phyloP scores from a whole-genome alignment of 164 flowering plant genomes.

The Aristolochia fimbriata region DNA sequence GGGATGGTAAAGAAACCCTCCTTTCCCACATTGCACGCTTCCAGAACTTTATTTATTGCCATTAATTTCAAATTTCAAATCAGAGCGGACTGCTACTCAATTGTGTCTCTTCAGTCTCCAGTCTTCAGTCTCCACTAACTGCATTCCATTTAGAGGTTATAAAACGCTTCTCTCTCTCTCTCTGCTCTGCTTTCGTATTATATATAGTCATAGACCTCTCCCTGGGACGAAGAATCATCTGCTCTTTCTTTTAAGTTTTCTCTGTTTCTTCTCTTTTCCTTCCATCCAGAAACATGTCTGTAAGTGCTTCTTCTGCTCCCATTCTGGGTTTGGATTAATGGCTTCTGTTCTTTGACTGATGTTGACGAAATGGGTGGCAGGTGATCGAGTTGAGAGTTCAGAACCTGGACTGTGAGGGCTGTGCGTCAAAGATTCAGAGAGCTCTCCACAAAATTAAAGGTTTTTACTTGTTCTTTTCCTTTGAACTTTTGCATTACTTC shows the following conservation, averaged over 20 bases:
- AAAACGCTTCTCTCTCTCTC: too few species aligned
- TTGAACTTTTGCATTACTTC: too few species aligned
- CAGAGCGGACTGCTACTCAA: not conserved
- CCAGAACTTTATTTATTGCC: not conserved
- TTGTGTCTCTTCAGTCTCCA: not conserved
- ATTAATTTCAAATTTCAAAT: conserved; percentile 2
- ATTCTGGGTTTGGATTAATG: not conserved
- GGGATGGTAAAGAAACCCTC: not conserved
- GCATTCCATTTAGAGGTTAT: too few species aligned
- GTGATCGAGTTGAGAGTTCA: conserved; percentile 69
- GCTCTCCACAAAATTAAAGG: conserved; percentile 71
- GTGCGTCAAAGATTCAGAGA: conserved; percentile 60
- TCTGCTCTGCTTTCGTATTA: not conserved
- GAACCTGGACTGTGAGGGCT: conserved; percentile 71
- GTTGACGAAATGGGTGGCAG: conserved; percentile 13
- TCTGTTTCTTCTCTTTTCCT: not conserved
- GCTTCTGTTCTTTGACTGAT: not conserved
- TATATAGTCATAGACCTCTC: conserved; percentile 1
- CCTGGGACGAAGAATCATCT: not conserved
- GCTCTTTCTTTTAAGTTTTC: not conserved
- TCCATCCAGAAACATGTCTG: conserved; percentile 7
- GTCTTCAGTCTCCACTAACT: not conserved
- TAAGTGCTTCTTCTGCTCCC: conserved; percentile 1
- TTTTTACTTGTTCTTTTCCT: too few species aligned
- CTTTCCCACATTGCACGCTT: conserved; percentile 4